These are phyloP conservation scores for Cyberlindnera suaveolens DNA, from an alignment of 805 yeast genomes.

Conservation along the genomic window DNA sequence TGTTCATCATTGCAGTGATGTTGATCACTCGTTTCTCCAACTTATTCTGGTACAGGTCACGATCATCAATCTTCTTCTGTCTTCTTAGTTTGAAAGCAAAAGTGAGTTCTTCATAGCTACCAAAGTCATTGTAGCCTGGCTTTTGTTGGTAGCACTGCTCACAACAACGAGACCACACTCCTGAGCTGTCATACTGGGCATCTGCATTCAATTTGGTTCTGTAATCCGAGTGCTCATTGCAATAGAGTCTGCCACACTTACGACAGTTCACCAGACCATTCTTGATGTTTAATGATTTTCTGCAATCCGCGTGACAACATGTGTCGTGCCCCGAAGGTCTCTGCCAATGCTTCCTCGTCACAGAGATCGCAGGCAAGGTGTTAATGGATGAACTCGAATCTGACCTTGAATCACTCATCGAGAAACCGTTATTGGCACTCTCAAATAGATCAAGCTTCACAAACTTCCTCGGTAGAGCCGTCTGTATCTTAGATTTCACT, in stretches of 20 bases:
- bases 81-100: constrained; percentile 36
- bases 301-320: constrained; percentile 40
- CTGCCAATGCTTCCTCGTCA: constrained; percentile 54
- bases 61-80: constrained; percentile 36
- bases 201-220: constrained; percentile 42
- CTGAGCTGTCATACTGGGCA: constrained; percentile 44
- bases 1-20: constrained; percentile 27
- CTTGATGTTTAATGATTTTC: constrained; percentile 38
- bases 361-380: constrained; percentile 23
- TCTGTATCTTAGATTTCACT: constrained; percentile 31
- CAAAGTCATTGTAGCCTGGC: constrained; percentile 47
- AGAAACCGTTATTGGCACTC: constrained; percentile 14
- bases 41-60: constrained; percentile 46
- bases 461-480: constrained; percentile 31
- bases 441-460: constrained; percentile 48
- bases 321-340: constrained; percentile 36
- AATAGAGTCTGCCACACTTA: constrained; percentile 67
- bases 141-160: constrained; percentile 47
- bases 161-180: constrained; percentile 73
- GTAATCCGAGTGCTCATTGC: constrained; percentile 56
- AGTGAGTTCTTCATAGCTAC: constrained; percentile 41
- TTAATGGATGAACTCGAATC: constrained; percentile 7
- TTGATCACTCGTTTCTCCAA: constrained; percentile 56
- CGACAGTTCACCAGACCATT: constrained; percentile 66
- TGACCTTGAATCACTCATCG: constrained; percentile 14